A percentile compares a stretch with the other conserved stretches of the same genome.
These are phyloP conservation scores for Phaffomyces opuntiae DNA, from an alignment of 805 yeast species.

Conservation along the genomic window DNA sequence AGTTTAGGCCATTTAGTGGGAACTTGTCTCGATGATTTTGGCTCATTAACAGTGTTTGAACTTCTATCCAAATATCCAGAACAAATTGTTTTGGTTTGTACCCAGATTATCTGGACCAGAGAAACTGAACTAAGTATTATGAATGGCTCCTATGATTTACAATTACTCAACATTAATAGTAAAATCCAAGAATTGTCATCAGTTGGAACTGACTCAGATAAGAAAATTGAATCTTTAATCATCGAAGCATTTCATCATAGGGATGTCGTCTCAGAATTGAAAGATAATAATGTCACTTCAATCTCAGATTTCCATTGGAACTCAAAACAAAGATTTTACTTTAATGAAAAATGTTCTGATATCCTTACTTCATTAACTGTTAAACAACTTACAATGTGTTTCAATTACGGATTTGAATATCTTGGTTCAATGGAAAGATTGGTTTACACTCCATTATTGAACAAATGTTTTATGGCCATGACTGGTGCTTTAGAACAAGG, in stretches of 20 bases:
- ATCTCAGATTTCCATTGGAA: conserved; percentile 36
- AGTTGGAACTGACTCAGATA: conserved; percentile 41
- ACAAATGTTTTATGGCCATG: conserved; percentile 58
- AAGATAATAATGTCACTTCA: conserved; percentile 7
- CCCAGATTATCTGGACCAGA: conserved; percentile 53
- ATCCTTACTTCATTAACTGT: conserved; percentile 33
- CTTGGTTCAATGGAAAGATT: conserved; percentile 67
- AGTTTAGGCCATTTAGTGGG: conserved; percentile 36
- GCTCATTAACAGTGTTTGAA: conserved; percentile 11
- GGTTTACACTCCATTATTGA: conserved; percentile 70
- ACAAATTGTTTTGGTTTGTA: conserved; percentile 49
- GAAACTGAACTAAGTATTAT: conserved; percentile 28
- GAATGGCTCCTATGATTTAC: conserved; percentile 13
- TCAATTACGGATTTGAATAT: conserved; percentile 75
- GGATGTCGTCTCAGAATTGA: conserved; percentile 28
- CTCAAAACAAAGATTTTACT: conserved; percentile 42
- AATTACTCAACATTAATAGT: conserved; percentile 11
- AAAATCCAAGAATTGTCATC: conserved; percentile 6
- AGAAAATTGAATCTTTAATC: conserved; percentile 51
- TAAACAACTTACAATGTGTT: conserved; percentile 42
- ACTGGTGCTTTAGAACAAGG: conserved; percentile 65
- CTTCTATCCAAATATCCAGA: conserved; percentile 40
- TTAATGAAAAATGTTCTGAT: conserved; percentile 15
- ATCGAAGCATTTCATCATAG: conserved; percentile 61
- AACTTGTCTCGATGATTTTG: conserved; percentile 26